Evolutionary conservation across 2,329 filamentous ascomycete species (phyloP).

Genomic region (Akanthomyces uredinophilus): DNA sequence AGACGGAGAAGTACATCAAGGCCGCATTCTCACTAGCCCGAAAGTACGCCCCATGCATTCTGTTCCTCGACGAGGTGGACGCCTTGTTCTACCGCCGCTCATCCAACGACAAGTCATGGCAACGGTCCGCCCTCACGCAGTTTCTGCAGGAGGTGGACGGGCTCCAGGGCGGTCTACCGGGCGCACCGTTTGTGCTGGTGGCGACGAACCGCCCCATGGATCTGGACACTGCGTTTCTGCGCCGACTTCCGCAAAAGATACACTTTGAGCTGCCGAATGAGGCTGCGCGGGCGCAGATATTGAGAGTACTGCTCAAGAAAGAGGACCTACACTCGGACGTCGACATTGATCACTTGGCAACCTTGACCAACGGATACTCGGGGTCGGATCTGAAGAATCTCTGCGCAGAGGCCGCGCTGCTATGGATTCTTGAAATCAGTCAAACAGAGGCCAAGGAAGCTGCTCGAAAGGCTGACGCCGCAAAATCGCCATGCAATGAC

Average conservation of each 20-base stretch:
- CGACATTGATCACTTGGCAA: constrained; percentile 36
- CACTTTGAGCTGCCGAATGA: constrained; percentile 43
- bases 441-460: background rate
- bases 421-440: background rate
- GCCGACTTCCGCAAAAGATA: constrained; percentile 43
- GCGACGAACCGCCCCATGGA: constrained; percentile 28
- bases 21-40: constrained; percentile 23
- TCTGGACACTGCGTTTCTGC: constrained; percentile 40
- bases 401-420: constrained; percentile 24
- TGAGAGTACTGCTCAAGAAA: constrained; percentile 43
- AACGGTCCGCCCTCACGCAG: constrained; percentile 20
- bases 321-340: constrained; percentile 36
- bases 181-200: constrained; percentile 22
- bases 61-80: constrained; percentile 18
- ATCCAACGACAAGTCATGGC: constrained; percentile 2
- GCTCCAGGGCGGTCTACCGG: constrained; percentile 6
- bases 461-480: no score
- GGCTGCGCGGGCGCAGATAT: constrained; percentile 39
- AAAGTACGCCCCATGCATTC: constrained; percentile 24
- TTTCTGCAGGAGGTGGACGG: constrained; percentile 27
- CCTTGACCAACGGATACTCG: constrained; percentile 42
- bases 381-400: constrained; percentile 49
- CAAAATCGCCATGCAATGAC: no score
- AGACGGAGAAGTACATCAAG: constrained; percentile 25
- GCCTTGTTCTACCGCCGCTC: constrained; percentile 17